A percentile compares a stretch with the other conserved stretches of the same genome.
Evolutionary conservation across 164 flowering plant genomes (phyloP).

Genomic region (Tetracentron sinense): DNA sequence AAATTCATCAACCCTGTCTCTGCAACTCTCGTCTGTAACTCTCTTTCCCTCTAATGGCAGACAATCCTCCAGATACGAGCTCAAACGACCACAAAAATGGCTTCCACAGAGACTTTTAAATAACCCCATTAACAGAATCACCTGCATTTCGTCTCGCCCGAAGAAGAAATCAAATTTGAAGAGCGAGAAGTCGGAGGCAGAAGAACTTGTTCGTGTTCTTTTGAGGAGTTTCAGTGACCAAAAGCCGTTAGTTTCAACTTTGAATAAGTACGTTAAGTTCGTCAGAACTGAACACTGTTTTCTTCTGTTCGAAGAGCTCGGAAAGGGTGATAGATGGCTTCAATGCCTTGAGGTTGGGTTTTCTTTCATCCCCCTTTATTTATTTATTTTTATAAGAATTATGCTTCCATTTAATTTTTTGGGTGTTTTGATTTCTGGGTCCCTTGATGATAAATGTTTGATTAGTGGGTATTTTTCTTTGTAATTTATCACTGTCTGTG

Average conservation of each 20-base stretch:
- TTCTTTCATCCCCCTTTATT: neutral
- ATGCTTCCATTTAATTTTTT: neutral
- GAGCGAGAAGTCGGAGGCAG: conserved; percentile 38
- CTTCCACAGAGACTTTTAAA: conserved; percentile 1
- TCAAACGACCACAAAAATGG: neutral
- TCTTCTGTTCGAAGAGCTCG: conserved; percentile 87
- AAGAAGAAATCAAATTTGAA: conserved; percentile 23
- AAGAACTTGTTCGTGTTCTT: conserved; percentile 44
- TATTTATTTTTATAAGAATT: neutral
- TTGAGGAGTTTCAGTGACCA: conserved; percentile 45
- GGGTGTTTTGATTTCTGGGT: neutral
- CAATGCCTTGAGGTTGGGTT: conserved; percentile 85
- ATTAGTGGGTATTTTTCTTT: neutral
- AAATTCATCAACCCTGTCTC: neutral
- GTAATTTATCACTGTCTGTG: neutral
- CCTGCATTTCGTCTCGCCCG: conserved; percentile 30
- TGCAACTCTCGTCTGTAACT: conserved; percentile 1
- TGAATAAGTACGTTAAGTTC: conserved; percentile 64
- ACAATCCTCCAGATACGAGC: conserved; percentile 2
- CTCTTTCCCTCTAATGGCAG: neutral
- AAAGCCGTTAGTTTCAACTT: conserved; percentile 53
- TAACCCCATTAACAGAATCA: conserved; percentile 6
- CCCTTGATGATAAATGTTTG: too few relatives aligned
- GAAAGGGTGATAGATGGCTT: conserved; percentile 76
- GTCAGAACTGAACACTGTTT: conserved; percentile 87